phyloP scores from a whole-genome alignment of 1,284 basidiomycete genomes.

The Naganishia cerealis region DNA sequence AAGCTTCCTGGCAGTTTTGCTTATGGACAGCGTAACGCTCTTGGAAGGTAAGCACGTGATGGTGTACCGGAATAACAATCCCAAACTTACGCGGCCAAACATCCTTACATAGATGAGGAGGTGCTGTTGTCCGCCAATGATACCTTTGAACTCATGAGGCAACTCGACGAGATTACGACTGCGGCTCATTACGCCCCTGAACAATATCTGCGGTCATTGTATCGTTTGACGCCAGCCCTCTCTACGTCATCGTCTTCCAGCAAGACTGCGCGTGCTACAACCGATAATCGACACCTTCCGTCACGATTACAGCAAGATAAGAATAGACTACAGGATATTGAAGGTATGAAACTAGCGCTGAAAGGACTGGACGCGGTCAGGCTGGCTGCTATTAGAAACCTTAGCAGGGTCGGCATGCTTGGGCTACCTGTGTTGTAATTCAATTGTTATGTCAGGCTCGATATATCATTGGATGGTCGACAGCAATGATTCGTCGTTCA shows the following conservation, averaged over 20 bases:
- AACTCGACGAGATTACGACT: conserved; percentile 53
- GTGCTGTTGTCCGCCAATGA: conserved; percentile 50
- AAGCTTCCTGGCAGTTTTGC: conserved; percentile 53
- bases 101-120: conserved; percentile 45
- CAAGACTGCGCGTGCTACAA: conserved; percentile 5
- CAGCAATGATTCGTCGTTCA: neutral
- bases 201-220: conserved; percentile 44
- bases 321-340: conserved; percentile 29
- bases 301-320: conserved; percentile 28
- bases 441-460: neutral
- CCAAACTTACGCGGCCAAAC: neutral
- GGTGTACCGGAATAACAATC: neutral
- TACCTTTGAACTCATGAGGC: conserved; percentile 55
- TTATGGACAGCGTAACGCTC: conserved; percentile 53
- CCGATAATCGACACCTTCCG: neutral
- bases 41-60: conserved; percentile 50
- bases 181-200: conserved; percentile 45
- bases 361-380: conserved; percentile 55
- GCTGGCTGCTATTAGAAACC: conserved; percentile 52
- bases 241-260: neutral
- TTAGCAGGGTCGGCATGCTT: conserved; percentile 26
- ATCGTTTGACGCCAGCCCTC: conserved; percentile 20
- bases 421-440: conserved; percentile 17
- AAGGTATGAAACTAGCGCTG: conserved; percentile 40
- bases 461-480: neutral